phyloP scores from a whole-genome alignment of 2,329 filamentous ascomycete species.

The Raffaelea arxii region DNA sequence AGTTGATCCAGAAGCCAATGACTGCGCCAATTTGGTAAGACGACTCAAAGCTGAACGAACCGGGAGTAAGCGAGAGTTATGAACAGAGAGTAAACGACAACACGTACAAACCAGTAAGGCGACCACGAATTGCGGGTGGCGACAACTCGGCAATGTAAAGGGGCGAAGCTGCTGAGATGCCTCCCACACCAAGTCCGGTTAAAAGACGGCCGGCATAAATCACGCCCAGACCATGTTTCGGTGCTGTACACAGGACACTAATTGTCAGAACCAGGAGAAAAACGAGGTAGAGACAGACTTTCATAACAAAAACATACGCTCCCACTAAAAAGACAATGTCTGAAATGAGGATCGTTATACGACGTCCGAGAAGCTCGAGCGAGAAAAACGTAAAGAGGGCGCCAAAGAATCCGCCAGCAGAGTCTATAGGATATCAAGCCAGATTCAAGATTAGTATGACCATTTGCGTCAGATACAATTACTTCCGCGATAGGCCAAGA shows the following conservation, averaged over 20 bases:
- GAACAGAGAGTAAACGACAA: too few species aligned
- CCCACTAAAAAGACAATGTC: conserved; percentile 30
- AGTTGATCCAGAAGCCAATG: conserved; percentile 44
- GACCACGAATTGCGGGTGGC: conserved; percentile 46
- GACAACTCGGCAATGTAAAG: conserved; percentile 56
- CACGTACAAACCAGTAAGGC: conserved; percentile 47
- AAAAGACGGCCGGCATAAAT: conserved; percentile 46
- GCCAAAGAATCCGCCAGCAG: conserved; percentile 43
- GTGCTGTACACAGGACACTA: conserved; percentile 31
- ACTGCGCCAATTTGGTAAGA: conserved; percentile 42
- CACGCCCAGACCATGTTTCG: conserved; percentile 28
- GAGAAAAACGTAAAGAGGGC: conserved; percentile 24
- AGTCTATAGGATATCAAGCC: too few species aligned
- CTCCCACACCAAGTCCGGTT: conserved; percentile 46
- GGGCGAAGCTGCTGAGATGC: conserved; percentile 49
- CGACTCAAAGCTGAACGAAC: conserved; percentile 38
- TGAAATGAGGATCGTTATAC: conserved; percentile 14
- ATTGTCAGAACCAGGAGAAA: too few species aligned
- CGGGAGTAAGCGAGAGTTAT: too few species aligned
- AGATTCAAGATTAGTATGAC: too few species aligned
- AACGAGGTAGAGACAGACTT: too few species aligned
- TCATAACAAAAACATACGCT: too few species aligned
- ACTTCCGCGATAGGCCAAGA: too few species aligned
- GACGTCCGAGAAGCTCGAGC: not conserved
- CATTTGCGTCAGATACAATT: too few species aligned